Evolutionary conservation across 1,284 basidiomycete species (phyloP).

Genomic region (Stereum hirsutum): DNA sequence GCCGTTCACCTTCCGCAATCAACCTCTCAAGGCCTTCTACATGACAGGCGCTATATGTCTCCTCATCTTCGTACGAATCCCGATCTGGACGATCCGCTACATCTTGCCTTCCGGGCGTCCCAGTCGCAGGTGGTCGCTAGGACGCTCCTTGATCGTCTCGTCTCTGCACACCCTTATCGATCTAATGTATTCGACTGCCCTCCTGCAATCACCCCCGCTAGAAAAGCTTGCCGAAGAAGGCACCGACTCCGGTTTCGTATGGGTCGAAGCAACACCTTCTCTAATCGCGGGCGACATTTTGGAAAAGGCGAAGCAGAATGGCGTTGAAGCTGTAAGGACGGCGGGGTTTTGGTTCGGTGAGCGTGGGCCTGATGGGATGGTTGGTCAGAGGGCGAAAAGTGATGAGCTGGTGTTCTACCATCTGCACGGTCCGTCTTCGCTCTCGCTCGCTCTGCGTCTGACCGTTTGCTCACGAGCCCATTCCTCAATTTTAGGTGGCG

Average conservation of each 20-base stretch:
- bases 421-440: slow-evolving; percentile 37
- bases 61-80: slow-evolving; percentile 35
- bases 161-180: slow-evolving; percentile 18
- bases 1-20: slow-evolving; percentile 6
- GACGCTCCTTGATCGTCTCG: slow-evolving; percentile 24
- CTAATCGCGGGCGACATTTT: slow-evolving; percentile 40
- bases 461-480: no score
- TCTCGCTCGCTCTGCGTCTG: slow-evolving; percentile 15
- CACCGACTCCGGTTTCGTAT: slow-evolving; percentile 21
- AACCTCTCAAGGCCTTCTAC: slow-evolving; percentile 20
- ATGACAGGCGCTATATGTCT: slow-evolving; percentile 29
- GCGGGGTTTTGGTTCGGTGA: slow-evolving; percentile 52
- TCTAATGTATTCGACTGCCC: slow-evolving; percentile 3
- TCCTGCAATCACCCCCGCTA: slow-evolving; percentile 12
- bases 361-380: slow-evolving; percentile 22
- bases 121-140: slow-evolving; percentile 16
- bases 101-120: slow-evolving; percentile 17
- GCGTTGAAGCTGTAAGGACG: slow-evolving; percentile 31
- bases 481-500: slow-evolving; percentile 11
- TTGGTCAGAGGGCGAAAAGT: slow-evolving; percentile 25
- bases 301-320: slow-evolving; percentile 29
- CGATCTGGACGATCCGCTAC: slow-evolving; percentile 30
- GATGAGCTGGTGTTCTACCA: slow-evolving; percentile 44
- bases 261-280: slow-evolving; percentile 37
- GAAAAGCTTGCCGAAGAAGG: slow-evolving; percentile 14